Evolutionary conservation across 2,329 filamentous ascomycete species (phyloP).

Genomic region (Ascosphaera apis): DNA sequence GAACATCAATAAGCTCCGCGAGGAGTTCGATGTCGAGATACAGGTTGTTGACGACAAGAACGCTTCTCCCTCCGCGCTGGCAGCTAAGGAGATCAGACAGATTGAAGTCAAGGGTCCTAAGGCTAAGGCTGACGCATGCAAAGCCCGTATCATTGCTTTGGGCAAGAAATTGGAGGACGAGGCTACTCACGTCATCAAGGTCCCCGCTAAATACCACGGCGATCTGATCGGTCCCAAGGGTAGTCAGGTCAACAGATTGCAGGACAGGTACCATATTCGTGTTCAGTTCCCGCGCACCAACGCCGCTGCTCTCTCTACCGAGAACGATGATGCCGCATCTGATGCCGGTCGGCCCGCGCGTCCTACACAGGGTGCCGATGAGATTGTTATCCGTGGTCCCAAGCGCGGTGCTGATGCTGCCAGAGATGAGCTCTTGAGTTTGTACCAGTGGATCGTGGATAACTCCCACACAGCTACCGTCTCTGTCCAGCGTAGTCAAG

Average conservation of each 20-base stretch:
- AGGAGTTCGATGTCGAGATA: constrained; percentile 52
- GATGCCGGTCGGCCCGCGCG: constrained; percentile 39
- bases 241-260: constrained; percentile 69
- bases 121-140: constrained; percentile 76
- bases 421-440: constrained; percentile 68
- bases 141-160: constrained; percentile 55
- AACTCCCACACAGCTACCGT: constrained; percentile 62
- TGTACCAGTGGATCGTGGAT: constrained; percentile 76
- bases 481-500: constrained; percentile 69
- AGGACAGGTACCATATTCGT: constrained; percentile 78
- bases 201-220: constrained; percentile 81
- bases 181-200: constrained; percentile 63
- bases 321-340: constrained; percentile 45
- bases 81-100: neutral
- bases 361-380: constrained; percentile 57
- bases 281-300: constrained; percentile 69
- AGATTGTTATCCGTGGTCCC: constrained; percentile 75
- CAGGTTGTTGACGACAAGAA: constrained; percentile 73
- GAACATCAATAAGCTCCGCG: constrained; percentile 45
- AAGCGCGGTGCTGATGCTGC: constrained; percentile 84
- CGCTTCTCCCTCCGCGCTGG: neutral
- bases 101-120: constrained; percentile 91
- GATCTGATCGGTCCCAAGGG: constrained; percentile 82
- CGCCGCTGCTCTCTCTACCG: constrained; percentile 18
- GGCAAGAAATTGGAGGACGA: constrained; percentile 77